These are phyloP conservation scores for Populus tremula DNA, from an alignment of 345 rosid genomes.

Conservation along the genomic window DNA sequence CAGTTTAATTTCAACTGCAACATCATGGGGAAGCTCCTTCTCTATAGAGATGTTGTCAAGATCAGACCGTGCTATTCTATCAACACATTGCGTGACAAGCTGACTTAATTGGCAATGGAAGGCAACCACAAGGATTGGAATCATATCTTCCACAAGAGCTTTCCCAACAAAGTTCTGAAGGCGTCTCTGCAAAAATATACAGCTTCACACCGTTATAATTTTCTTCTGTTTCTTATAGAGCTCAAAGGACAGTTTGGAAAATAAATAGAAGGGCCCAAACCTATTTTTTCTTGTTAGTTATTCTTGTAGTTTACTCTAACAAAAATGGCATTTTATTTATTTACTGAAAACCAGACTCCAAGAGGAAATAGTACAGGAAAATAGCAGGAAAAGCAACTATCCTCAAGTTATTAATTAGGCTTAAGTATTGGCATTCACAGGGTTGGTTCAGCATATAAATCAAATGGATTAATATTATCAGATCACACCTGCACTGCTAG, in stretches of 20 bases:
- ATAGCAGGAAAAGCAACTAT: not conserved
- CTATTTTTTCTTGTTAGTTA: not conserved
- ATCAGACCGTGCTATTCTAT: conserved; percentile 81
- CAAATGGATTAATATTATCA: not conserved
- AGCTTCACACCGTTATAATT: conserved; percentile 8
- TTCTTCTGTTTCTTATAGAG: not conserved
- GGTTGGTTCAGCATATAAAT: not conserved
- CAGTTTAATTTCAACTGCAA: conserved; percentile 48
- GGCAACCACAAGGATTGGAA: conserved; percentile 78
- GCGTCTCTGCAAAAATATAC: conserved; percentile 54
- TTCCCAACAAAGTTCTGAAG: conserved; percentile 70
- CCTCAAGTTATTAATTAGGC: not conserved
- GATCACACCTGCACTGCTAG: not conserved
- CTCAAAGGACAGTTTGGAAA: not conserved
- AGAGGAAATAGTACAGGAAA: not conserved
- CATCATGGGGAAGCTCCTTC: conserved; percentile 78
- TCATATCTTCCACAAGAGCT: conserved; percentile 70
- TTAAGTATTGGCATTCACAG: not conserved
- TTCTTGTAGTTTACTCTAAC: not conserved
- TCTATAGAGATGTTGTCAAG: conserved; percentile 64
- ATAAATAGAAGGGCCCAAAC: not conserved
- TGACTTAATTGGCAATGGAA: conserved; percentile 71
- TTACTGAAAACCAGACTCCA: not conserved
- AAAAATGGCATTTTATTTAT: not conserved
- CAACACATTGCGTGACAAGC: conserved; percentile 67